Percentiles rank a stretch among this genome's conserved stretches.
phyloP scores from a whole-genome alignment of 768 basidiomycete genomes.

The Podaxis sp. region DNA sequence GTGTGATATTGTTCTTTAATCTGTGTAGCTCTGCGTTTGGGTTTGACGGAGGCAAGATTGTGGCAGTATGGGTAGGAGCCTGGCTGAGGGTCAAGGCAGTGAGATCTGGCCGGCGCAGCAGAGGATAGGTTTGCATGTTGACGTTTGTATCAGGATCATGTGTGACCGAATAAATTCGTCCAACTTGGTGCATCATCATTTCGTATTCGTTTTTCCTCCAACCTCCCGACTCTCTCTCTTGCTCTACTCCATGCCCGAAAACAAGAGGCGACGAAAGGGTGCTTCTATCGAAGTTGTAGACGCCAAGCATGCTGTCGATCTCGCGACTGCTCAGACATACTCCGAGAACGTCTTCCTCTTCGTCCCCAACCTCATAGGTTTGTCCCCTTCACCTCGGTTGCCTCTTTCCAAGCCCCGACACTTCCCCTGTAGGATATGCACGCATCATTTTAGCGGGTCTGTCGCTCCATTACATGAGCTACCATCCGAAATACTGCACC shows the following conservation, averaged over 20 bases:
- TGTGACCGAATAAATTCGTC: slow-evolving; percentile 6
- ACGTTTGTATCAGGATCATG: slow-evolving; percentile 4
- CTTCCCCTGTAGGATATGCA: slow-evolving; percentile 65
- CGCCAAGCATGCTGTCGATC: slow-evolving; percentile 82
- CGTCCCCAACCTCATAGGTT: slow-evolving; percentile 94
- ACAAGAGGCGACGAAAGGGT: slow-evolving; percentile 42
- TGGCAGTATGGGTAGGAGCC: not conserved
- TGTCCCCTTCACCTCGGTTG: slow-evolving; percentile 25
- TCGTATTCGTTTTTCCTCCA: slow-evolving; percentile 3
- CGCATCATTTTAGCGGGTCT: slow-evolving; percentile 89
- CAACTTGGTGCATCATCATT: not conserved
- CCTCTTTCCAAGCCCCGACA: slow-evolving; percentile 18
- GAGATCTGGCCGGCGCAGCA: not conserved
- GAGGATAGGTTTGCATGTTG: not conserved
- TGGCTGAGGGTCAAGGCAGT: not conserved
- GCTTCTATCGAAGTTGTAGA: slow-evolving; percentile 71
- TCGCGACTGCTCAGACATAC: slow-evolving; percentile 82
- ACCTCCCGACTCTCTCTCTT: slow-evolving; percentile 11
- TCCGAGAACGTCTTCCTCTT: slow-evolving; percentile 98
- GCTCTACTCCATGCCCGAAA: slow-evolving; percentile 28
- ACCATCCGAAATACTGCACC: slow-evolving; percentile 91
- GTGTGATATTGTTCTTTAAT: not conserved
- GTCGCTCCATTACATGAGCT: slow-evolving; percentile 90
- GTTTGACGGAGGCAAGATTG: not conserved
- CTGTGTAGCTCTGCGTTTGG: not conserved